A percentile compares a stretch with the other conserved stretches of the same genome.
These are phyloP conservation scores for Russula lepida DNA, from an alignment of 768 basidiomycete genomes.

Conservation along the genomic window DNA sequence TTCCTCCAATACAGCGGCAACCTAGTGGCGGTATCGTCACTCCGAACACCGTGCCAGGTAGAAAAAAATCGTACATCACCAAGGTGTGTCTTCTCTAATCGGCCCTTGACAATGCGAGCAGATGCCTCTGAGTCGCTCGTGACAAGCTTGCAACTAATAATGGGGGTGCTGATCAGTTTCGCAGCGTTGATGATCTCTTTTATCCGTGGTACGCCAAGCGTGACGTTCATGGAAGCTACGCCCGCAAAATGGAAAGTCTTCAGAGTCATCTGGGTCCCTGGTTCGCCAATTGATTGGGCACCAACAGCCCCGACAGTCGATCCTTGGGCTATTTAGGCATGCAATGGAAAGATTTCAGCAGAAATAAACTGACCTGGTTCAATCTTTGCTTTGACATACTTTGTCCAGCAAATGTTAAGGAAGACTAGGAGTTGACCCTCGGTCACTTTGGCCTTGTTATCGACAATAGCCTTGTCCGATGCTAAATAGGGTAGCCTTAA, in stretches of 20 bases:
- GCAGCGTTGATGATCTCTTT: conserved; percentile 99
- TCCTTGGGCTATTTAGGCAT: conserved; percentile 37
- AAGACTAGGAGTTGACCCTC: conserved; percentile 69
- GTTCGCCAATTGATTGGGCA: conserved; percentile 98
- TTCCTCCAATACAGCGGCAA: conserved; percentile 89
- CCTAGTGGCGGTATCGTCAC: conserved; percentile 34
- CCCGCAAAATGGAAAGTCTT: conserved; percentile 99
- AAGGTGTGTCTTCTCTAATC: conserved; percentile 89
- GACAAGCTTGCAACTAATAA: conserved; percentile 93
- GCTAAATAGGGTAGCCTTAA: conserved; percentile 30
- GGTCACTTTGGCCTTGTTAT: conserved; percentile 88
- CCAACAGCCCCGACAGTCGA: conserved; percentile 98
- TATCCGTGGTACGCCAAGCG: conserved; percentile 98
- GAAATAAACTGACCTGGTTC: conserved; percentile 67
- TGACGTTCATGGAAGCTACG: conserved; percentile 99
- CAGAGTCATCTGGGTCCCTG: conserved; percentile 98
- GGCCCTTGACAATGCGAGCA: conserved; percentile 93
- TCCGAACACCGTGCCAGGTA: background rate
- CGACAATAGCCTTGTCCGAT: conserved; percentile 65
- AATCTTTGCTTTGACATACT: conserved; percentile 91
- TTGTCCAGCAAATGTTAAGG: conserved; percentile 80
- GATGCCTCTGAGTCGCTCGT: conserved; percentile 82
- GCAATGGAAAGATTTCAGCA: background rate
- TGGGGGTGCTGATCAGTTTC: conserved; percentile 94
- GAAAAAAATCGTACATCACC: conserved; percentile 63